Base-by-base conservation (phyloP, 768 basidiomycete species). In the Tephrocybe rancida region DNA sequence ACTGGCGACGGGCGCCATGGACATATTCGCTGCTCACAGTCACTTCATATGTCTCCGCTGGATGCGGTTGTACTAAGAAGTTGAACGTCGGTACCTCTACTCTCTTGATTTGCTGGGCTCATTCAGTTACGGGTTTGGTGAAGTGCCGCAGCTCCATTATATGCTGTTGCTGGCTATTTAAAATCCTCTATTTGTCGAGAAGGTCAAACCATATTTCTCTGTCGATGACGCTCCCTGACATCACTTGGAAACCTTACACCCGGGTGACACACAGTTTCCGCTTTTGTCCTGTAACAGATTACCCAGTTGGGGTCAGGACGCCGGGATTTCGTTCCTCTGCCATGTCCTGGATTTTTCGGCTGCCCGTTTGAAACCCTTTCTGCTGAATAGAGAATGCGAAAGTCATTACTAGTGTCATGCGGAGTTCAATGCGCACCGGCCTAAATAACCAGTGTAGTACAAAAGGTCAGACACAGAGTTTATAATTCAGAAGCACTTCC, bases 1-100 rank as follows among this genome's bases (percentile, higher is more conserved):
- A 61, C 44, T 24, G 18, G 43, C 41, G 56, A 56, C 57, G 49
- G 57, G 60, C 55, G 59, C 44, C 56, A 51, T 61, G 43, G 46
- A 52, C 54, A 38, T 48, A 26, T 47, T 42, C 41, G 14, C 25
- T 48, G 38, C 38, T 49, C 32, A 50, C 42, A 51, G 52, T 37
- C 41, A 44, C 22, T 30, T 26, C 50, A 9, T 44, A 25, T 48
- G 29, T 45, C 26, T 57, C 56, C 56, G 59, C 54, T 58, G 18
- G 55, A 57, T 34, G 55, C 63, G 53, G 61, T 58, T 45, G 24
- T 43, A 29, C 32, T 38, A 38, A 41, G 39, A 41, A 52, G 44
- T n/a, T n/a, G n/a, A n/a, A n/a, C n/a, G n/a, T n/a, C n/a, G n/a
- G n/a, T 16, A 9, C 35, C n/a, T 16, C 7, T 16, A 37, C 35